Evolutionary conservation across 805 yeast species (phyloP).

Genomic region (Candida silvatica): DNA sequence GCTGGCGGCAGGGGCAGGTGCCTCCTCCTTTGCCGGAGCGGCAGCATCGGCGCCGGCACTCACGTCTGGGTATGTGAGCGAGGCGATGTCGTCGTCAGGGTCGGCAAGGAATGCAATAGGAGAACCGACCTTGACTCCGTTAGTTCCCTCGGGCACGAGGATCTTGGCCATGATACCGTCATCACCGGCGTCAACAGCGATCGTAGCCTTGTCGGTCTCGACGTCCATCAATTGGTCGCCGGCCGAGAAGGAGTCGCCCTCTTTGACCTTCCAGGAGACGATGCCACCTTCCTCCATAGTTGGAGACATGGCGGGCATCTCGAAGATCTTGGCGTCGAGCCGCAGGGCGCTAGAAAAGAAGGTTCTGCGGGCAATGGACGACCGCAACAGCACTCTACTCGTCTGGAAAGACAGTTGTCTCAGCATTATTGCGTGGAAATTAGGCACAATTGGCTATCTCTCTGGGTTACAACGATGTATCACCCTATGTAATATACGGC

Average conservation of each 20-base stretch:
- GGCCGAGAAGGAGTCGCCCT: slow-evolving; percentile 60
- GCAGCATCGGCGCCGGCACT: slow-evolving; percentile 15
- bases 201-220: slow-evolving; percentile 82
- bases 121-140: slow-evolving; percentile 74
- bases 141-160: slow-evolving; percentile 59
- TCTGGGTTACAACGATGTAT: too few relatives aligned
- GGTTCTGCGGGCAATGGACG: too few relatives aligned
- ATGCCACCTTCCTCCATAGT: slow-evolving; percentile 96
- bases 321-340: slow-evolving; percentile 42
- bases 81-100: slow-evolving; percentile 69
- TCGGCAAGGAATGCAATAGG: slow-evolving; percentile 90
- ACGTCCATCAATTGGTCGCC: slow-evolving; percentile 82
- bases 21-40: slow-evolving; percentile 11
- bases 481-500: too few relatives aligned
- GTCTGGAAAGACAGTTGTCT: not conserved
- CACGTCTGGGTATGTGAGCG: slow-evolving; percentile 50
- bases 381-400: not conserved
- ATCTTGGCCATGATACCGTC: slow-evolving; percentile 87
- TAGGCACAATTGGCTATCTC: too few relatives aligned
- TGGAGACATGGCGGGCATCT: slow-evolving; percentile 99
- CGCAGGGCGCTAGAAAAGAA: not conserved
- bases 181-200: slow-evolving; percentile 82
- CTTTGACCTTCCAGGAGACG: slow-evolving; percentile 80
- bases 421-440: too few relatives aligned
- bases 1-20: slow-evolving; percentile 14